Base-by-base conservation (phyloP, 345 rosid genomes). In the Arabis alpina region DNA sequence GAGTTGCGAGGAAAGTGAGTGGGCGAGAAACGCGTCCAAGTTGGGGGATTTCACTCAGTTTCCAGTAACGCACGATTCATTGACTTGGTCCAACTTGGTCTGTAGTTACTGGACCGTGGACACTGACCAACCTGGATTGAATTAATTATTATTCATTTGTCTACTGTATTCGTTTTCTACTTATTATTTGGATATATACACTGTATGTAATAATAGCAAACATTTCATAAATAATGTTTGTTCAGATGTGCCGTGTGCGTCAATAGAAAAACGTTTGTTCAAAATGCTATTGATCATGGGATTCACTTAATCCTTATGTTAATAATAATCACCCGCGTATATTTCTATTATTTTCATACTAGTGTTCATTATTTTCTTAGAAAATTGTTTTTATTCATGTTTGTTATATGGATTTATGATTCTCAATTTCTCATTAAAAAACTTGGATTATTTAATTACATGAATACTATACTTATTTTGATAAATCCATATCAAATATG, bases 1-100 rank as follows among this genome's bases (percentile, higher is more conserved):
- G 68, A 54, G 69, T 54, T 59, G 76, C 59, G 59, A 49, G 74
- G 74, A 70, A 70, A 5, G 66, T 42, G 27, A 43, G 48, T 43
- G 27, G n/a, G 23, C 11, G 49, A 32, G 47, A 37, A 68, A 55
- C 64, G 72, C 55, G 72, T 68, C 64, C 64, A 58, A 53, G 61
- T 66, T 53, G 70, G 32, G 5, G 32, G 32, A 28, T 28, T 28
- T 3, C 4, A 36, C 27, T 47, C 45, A 3, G 30, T 37, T 37
- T 57, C 14, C 23, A 67, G 61, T 67, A 55, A 68, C 64, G 64
- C 45, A 19, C 23, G 23, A 19, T 19, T 19, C 23, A 19, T 19
- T 19, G 37, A 64, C 30, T 45, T 44, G 72, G 63, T 68, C 72
- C 72, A 54, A 54, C 54, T 68, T 68, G 72, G 51, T 52, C 12